phyloP scores from a whole-genome alignment of 495 filamentous ascomycete species.

The Bathelium albidoporum region DNA sequence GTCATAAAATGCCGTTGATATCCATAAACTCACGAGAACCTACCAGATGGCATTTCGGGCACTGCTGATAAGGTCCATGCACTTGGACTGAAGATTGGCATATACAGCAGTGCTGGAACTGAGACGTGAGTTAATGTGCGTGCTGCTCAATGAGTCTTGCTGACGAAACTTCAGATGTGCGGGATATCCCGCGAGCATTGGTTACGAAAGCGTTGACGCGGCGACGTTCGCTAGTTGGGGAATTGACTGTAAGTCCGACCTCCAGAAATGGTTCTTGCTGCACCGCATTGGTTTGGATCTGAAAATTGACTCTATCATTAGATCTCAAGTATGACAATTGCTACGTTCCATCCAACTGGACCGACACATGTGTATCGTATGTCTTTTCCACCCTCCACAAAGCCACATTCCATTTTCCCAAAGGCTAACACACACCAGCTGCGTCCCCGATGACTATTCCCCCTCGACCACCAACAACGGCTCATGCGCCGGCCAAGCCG shows the following conservation, averaged over 20 bases:
- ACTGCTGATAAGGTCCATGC: constrained; percentile 24
- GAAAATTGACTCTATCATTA: too few relatives aligned
- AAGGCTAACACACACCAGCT: not conserved
- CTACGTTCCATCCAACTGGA: constrained; percentile 36
- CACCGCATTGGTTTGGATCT: too few relatives aligned
- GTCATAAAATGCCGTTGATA: constrained; percentile 24
- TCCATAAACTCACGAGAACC: constrained; percentile 4
- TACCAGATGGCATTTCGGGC: constrained; percentile 26
- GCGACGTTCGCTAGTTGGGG: constrained; percentile 53
- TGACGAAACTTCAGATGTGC: constrained; percentile 22
- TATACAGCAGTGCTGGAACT: constrained; percentile 41
- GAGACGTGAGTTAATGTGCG: constrained; percentile 39
- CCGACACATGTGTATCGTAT: constrained; percentile 33
- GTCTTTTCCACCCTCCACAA: not conserved
- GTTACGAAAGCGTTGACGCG: constrained; percentile 54
- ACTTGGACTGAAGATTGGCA: constrained; percentile 28
- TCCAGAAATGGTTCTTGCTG: too few relatives aligned
- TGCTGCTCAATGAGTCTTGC: not conserved
- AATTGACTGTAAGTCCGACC: constrained; percentile 47
- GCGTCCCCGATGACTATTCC: constrained; percentile 26
- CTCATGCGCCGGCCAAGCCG: constrained; percentile 27
- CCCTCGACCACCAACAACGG: constrained; percentile 27
- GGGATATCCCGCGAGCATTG: constrained; percentile 50
- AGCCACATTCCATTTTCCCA: not conserved
- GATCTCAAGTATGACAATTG: constrained; percentile 71